Evolutionary conservation across 345 rosid species (phyloP).

Genomic region (Streptanthus diversifolius): DNA sequence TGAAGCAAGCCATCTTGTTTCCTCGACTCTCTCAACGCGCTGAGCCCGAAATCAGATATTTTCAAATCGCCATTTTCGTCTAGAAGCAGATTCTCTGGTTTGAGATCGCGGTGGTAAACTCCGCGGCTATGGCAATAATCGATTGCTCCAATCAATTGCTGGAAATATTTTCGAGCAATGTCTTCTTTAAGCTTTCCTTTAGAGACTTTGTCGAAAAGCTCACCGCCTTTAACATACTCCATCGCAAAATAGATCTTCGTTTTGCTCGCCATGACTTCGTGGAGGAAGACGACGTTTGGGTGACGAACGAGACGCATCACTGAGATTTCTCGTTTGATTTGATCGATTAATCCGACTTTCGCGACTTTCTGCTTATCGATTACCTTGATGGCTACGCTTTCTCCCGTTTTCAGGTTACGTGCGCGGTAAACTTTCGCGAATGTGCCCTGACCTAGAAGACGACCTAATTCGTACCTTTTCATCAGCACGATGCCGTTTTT

Average conservation of each 20-base stretch:
- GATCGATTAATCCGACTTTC: conserved; percentile 63
- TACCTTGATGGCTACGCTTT: conserved; percentile 69
- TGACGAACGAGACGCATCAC: conserved; percentile 78
- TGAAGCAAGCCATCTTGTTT: conserved; percentile 76
- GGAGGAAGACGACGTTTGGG: conserved; percentile 67
- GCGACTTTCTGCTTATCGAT: conserved; percentile 66
- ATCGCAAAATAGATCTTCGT: conserved; percentile 73
- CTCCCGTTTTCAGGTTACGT: conserved; percentile 51
- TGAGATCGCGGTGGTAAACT: conserved; percentile 80
- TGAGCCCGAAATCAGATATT: conserved; percentile 73
- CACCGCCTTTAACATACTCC: conserved; percentile 76
- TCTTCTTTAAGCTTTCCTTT: conserved; percentile 77
- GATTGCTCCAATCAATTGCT: conserved; percentile 66
- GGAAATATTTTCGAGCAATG: conserved; percentile 61
- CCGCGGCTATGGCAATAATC: conserved; percentile 87
- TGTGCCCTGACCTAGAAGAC: conserved; percentile 79
- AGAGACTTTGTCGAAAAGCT: conserved; percentile 68
- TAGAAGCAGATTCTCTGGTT: conserved; percentile 80
- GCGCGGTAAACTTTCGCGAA: conserved; percentile 84
- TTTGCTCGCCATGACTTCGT: conserved; percentile 91
- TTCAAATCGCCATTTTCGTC: conserved; percentile 71
- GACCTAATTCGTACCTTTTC: conserved; percentile 69
- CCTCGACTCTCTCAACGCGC: conserved; percentile 54
- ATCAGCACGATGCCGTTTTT: conserved; percentile 51
- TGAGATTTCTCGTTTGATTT: conserved; percentile 83